Evolutionary conservation across 2,329 filamentous ascomycete genomes (phyloP), one percentile per base, ranked within the genome.

Genomic region (Penicillium oxalicum): DNA sequence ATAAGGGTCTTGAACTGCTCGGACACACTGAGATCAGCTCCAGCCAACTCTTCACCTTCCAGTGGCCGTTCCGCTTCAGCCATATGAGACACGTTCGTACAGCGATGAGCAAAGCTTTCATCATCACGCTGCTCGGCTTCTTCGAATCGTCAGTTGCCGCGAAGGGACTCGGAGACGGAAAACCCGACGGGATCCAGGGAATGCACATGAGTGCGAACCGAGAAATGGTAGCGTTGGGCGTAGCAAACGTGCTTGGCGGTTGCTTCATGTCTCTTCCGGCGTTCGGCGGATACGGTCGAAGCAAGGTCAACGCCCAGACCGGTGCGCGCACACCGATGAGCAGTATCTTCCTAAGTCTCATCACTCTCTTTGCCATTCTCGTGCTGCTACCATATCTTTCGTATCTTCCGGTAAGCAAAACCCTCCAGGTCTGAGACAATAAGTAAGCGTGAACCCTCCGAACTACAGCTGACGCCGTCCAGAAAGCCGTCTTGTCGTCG

Each of bases 81-180:
- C 82, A 94, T 58, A 83, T 97, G 76, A 78, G 81, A 25, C 86
- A 96, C 64, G 87, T 94, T 46, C 84, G 87, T 24, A 86, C 89
- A 53, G 87, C 89, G 34, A 86, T 97, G 78, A 85, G 88, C 44
- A 97, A 93, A 0, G 87, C 89, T 0, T 95, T 98, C 62, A 77
- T 97, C 46, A 95, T 98, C 55, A 89, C 91, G 0, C 77, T 98
- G 25, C 82, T 98, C 0, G 93, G 93, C n/a, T 98, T 98, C 70
- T 98, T 98, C 61, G 93, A 98, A 69, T 95, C 89, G 2, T 95
- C 90, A 0, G 90, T 98, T 9, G 93, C 93, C 1, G 93, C 93
- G 33, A 97, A 97, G 71, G 91, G 88, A 53, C 74, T 98, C 2
- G 87, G 86, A 11, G 75, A 74, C 41, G 75, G 75, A 5, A 72